Base-by-base conservation (phyloP, 352 stramenopile genomes). In the Globisporangium okanoganense region DNA sequence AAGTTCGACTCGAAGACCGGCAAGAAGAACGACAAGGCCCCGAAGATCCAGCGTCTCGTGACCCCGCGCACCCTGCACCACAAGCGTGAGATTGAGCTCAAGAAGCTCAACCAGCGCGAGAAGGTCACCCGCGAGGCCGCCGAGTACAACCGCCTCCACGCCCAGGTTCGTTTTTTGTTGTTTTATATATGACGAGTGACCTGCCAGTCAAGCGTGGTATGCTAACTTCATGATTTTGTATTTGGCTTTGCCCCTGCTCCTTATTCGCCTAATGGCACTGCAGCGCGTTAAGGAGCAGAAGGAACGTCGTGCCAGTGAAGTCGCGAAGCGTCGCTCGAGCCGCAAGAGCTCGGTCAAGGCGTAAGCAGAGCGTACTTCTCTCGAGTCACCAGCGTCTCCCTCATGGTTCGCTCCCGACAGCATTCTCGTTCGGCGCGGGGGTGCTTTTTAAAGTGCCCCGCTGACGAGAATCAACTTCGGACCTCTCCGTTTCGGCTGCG, bases 31-130 rank as follows among this genome's bases (percentile, higher is more conserved):
- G 90, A 96, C 82, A 99, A 99, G 90, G 86, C 93, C 41, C 97
- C 98, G 63, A 99, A 99, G 87, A 99, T 99, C 83, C 97, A 99
- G 86, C 95, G 98, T 87, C 89, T 99, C 51, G 92, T 99, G 53
- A 99, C 98, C 64, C 97, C 97, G 24, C 84, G 97, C 58, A 91
- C 75, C 58, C 88, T 99, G 61, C 95, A 99, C 82, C 95, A 98
- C 88, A 98, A 98, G 91, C 78, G 84, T 71, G 84, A 93, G 71
- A 91, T 93, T 58, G 81, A 83, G 58, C 73, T 87, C 22, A 92
- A 90, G 76, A 95, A 95, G 78, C 63, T 86, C 62, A 67, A 84
- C 58, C 83, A 94, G 77, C 87, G 87, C 76, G 87, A 95, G 70
- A 95, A 96, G 82, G 87, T 93, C 61, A 95, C 95, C 79, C 84